Percentiles rank a stretch among this genome's conserved stretches.
phyloP scores from a whole-genome alignment of 108 stramenopile species.

The Skeletonema potamos region DNA sequence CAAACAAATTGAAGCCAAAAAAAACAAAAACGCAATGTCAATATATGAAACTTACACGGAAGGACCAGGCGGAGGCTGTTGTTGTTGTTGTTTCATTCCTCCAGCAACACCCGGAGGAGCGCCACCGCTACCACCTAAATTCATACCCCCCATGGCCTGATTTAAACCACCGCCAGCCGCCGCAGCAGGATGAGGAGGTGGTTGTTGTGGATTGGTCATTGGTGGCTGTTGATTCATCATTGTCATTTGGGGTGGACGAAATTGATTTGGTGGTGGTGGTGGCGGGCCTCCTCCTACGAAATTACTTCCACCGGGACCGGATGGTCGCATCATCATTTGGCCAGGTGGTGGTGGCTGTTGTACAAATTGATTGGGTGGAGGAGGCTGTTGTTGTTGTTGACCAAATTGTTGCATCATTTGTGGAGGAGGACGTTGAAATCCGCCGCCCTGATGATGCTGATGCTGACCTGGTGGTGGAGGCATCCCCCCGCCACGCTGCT shows the following conservation, averaged over 20 bases:
- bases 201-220: slow-evolving; percentile 2
- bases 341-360: neutral
- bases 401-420: neutral
- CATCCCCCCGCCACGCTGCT: slow-evolving; percentile 3
- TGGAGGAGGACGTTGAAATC: neutral
- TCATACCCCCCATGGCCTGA: slow-evolving; percentile 57
- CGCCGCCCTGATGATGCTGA: neutral
- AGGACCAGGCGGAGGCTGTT: slow-evolving; percentile 7
- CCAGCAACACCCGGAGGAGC: too few species aligned
- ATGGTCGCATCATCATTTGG: neutral
- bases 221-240: neutral
- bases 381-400: neutral
- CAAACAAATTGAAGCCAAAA: neutral
- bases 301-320: neutral
- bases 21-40: neutral
- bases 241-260: neutral
- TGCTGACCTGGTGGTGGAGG: neutral
- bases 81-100: neutral
- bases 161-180: slow-evolving; percentile 38
- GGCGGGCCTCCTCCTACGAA: too few species aligned
- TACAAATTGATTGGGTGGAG: neutral
- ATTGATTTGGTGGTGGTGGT: slow-evolving; percentile 3
- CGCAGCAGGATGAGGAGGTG: slow-evolving; percentile 11
- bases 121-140: too few species aligned
- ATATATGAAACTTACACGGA: slow-evolving; percentile 9